phyloP scores from a whole-genome alignment of 2,329 filamentous ascomycete genomes.

The Aspergillus phoenicis region DNA sequence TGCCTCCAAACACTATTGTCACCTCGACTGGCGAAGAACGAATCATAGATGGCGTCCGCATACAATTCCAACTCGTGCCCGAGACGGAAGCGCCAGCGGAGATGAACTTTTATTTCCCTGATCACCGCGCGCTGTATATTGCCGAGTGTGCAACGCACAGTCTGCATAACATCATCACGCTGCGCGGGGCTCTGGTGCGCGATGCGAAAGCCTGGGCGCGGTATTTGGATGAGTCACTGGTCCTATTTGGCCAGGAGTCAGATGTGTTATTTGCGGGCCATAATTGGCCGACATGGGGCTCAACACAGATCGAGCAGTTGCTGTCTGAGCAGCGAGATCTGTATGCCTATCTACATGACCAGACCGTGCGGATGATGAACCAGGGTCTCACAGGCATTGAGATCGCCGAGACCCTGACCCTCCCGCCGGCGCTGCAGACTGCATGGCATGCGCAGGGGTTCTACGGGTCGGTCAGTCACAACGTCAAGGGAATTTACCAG shows the following conservation, averaged over 20 bases:
- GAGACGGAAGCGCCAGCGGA: constrained; percentile 49
- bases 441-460: constrained; percentile 39
- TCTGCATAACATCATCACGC: constrained; percentile 48
- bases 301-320: constrained; percentile 24
- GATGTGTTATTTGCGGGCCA: constrained; percentile 45
- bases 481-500: constrained; percentile 45
- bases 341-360: constrained; percentile 46
- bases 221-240: constrained; percentile 45
- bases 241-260: constrained; percentile 35
- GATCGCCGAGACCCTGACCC: constrained; percentile 42
- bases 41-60: constrained; percentile 39
- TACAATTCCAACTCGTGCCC: constrained; percentile 47
- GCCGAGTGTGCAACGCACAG: constrained; percentile 45
- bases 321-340: constrained; percentile 44
- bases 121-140: constrained; percentile 41
- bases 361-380: constrained; percentile 46
- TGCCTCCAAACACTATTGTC: constrained; percentile 41
- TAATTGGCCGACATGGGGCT: constrained; percentile 49
- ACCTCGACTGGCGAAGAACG: constrained; percentile 34
- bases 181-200: constrained; percentile 46
- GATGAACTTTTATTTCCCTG: constrained; percentile 47
- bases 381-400: constrained; percentile 40
- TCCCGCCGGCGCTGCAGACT: constrained; percentile 37
- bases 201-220: constrained; percentile 46
- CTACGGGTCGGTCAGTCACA: constrained; percentile 44